Evolutionary conservation across 208 protist species (phyloP).

Genomic region (Acanthamoeba healyi): DNA sequence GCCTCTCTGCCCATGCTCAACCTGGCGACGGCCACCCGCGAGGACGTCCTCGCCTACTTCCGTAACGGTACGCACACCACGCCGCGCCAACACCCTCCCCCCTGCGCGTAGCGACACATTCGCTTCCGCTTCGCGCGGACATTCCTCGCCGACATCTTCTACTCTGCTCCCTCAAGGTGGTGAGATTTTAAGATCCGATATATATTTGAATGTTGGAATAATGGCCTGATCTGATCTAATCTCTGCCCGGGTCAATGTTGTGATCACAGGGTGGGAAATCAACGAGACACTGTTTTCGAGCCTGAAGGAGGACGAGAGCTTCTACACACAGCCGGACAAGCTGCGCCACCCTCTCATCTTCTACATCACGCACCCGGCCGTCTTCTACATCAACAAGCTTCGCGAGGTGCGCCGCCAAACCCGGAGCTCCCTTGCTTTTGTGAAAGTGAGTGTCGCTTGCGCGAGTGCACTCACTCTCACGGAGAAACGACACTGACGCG

Average conservation of each 20-base stretch:
- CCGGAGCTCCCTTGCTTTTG: too few relatives aligned
- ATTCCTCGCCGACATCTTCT: too few relatives aligned
- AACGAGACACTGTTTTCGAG: slow-evolving; percentile 79
- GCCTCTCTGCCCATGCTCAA: slow-evolving; percentile 58
- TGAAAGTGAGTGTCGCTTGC: too few relatives aligned
- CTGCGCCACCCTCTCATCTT: slow-evolving; percentile 97
- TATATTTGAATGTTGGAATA: too few relatives aligned
- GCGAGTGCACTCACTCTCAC: too few relatives aligned
- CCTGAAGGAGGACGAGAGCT: slow-evolving; percentile 89
- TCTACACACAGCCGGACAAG: slow-evolving; percentile 92
- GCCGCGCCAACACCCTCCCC: neutral
- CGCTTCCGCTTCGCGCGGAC: too few relatives aligned
- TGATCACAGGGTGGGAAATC: slow-evolving; percentile 73
- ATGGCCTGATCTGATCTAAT: neutral
- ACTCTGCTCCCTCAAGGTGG: too few relatives aligned
- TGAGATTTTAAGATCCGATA: too few relatives aligned
- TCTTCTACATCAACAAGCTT: slow-evolving; percentile 97
- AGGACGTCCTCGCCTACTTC: slow-evolving; percentile 80
- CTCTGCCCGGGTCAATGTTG: too few relatives aligned
- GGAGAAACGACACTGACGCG: too few relatives aligned
- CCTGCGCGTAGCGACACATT: too few relatives aligned
- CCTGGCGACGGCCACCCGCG: slow-evolving; percentile 50
- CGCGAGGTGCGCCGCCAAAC: slow-evolving; percentile 91
- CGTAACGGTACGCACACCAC: neutral
- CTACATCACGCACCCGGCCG: slow-evolving; percentile 97